Percentiles rank a stretch among this genome's conserved stretches.
Conservation (phyloP, 768 basidiomycete genomes). For the Macrolepiota albuminosa region DNA sequence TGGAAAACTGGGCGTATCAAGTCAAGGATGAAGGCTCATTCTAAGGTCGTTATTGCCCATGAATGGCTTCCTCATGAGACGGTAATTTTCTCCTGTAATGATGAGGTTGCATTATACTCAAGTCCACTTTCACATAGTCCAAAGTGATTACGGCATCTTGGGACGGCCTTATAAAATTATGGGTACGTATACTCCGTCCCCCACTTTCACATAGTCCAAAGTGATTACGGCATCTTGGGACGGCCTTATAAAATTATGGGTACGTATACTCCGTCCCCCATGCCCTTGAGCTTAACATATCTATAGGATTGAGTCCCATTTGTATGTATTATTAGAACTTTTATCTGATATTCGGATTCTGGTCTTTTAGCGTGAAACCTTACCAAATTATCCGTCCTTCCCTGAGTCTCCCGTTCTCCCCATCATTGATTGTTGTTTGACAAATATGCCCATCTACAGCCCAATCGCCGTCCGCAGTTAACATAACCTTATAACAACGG, state of each 20-base stretch:
- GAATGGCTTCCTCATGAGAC: constrained; percentile 98
- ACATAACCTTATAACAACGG: neutral
- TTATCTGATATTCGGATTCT: neutral
- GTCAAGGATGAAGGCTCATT: constrained; percentile 83
- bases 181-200: constrained; percentile 52
- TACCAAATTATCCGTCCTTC: neutral
- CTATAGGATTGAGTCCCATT: constrained; percentile 33
- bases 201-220: constrained; percentile 63
- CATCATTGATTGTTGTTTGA: neutral
- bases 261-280: constrained; percentile 31
- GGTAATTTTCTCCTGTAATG: constrained; percentile 60
- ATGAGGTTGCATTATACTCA: constrained; percentile 12
- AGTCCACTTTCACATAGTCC: constrained; percentile 47
- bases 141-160: constrained; percentile 97
- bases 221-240: constrained; percentile 98
- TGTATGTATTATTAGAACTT: constrained; percentile 9
- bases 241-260: constrained; percentile 97
- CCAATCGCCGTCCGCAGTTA: neutral
- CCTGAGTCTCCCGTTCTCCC: neutral
- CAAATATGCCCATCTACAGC: neutral
- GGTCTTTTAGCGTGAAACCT: neutral
- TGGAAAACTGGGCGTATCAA: constrained; percentile 99
- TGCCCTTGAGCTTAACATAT: constrained; percentile 11
- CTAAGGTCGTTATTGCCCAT: constrained; percentile 96
- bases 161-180: constrained; percentile 98